phyloP scores from a whole-genome alignment of 164 flowering plant genomes.

The Dillenia turbinata region DNA sequence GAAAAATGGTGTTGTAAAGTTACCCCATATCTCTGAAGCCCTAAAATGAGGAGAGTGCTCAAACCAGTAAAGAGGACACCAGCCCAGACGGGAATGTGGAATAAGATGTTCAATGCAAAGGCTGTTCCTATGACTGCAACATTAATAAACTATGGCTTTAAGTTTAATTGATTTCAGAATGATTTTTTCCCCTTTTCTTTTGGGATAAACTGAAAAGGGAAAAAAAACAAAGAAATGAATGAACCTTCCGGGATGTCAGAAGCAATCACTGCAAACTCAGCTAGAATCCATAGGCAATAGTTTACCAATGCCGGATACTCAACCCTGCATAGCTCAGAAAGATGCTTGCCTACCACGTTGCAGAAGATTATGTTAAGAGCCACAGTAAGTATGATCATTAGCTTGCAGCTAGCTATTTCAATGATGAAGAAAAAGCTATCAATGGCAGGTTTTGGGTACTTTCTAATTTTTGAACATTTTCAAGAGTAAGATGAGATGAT shows the following conservation, averaged over 20 bases:
- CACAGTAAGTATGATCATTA: no score
- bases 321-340: constrained; percentile 62
- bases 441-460: no score
- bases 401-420: background rate
- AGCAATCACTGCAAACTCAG: constrained; percentile 84
- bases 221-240: background rate
- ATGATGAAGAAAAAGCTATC: background rate
- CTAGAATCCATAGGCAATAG: constrained; percentile 76
- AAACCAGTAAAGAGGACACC: constrained; percentile 81
- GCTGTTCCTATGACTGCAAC: constrained; percentile 90
- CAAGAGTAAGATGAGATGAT: no score
- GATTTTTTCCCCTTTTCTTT: background rate
- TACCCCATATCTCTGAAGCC: constrained; percentile 85
- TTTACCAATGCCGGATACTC: constrained; percentile 58
- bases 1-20: background rate
- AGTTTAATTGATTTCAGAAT: no score
- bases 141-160: background rate
- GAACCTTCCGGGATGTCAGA: constrained; percentile 95
- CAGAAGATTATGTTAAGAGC: no score
- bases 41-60: constrained; percentile 77
- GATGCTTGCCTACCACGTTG: constrained; percentile 50
- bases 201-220: no score
- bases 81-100: constrained; percentile 67
- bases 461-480: no score
- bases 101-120: constrained; percentile 75